These are phyloP conservation scores for Lactarius sanguifluus DNA, from an alignment of 768 basidiomycete genomes.

Conservation along the genomic window DNA sequence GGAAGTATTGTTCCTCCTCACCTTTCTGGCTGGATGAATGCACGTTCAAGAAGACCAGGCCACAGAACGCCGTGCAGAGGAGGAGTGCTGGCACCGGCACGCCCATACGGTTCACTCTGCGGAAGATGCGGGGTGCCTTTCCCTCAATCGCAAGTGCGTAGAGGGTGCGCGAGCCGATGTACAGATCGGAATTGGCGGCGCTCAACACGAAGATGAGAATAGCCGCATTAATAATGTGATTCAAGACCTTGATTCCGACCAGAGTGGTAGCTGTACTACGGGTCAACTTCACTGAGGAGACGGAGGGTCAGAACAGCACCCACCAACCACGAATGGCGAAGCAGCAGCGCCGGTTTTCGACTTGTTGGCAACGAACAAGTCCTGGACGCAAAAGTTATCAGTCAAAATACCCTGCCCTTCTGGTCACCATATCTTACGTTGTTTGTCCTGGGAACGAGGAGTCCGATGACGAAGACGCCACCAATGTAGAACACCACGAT, in stretches of 20 bases:
- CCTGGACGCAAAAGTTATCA: conserved; percentile 20
- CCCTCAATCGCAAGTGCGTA: conserved; percentile 49
- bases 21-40: conserved; percentile 51
- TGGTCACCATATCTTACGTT: conserved; percentile 35
- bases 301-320: conserved; percentile 6
- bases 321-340: conserved; percentile 62
- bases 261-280: conserved; percentile 37
- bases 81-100: conserved; percentile 45
- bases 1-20: conserved; percentile 28
- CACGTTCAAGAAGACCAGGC: conserved; percentile 59
- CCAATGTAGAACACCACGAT: conserved; percentile 66
- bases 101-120: conserved; percentile 38
- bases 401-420: neutral
- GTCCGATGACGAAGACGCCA: conserved; percentile 68
- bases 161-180: conserved; percentile 49
- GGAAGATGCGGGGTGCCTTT: conserved; percentile 46
- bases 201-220: conserved; percentile 67
- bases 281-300: neutral
- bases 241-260: conserved; percentile 57
- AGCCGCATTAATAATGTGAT: conserved; percentile 64
- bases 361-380: conserved; percentile 43
- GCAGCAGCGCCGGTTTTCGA: conserved; percentile 51
- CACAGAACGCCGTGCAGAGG: conserved; percentile 55
- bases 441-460: conserved; percentile 64
- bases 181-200: conserved; percentile 62